These are phyloP conservation scores for Penicillium expansum DNA, from an alignment of 2,329 filamentous ascomycete genomes.

Conservation along the genomic window DNA sequence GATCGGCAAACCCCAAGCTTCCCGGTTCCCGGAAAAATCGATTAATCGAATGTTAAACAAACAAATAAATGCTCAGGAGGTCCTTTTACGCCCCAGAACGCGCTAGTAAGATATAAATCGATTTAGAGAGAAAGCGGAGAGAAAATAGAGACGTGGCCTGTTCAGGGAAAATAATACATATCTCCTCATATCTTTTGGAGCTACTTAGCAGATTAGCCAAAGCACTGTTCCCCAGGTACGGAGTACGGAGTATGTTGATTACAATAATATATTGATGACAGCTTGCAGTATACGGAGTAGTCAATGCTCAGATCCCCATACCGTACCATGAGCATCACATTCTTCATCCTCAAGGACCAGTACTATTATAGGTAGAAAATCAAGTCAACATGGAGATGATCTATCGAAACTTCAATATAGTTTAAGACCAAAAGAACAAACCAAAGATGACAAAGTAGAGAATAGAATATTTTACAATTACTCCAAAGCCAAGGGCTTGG, in stretches of 20 bases:
- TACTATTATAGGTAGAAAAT: background rate
- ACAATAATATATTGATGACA: background rate
- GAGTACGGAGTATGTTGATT: background rate
- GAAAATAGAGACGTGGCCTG: conserved; percentile 28
- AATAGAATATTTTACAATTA: background rate
- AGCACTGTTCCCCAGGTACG: background rate
- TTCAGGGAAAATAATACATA: conserved; percentile 8
- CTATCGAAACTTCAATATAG: background rate
- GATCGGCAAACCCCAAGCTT: conserved; percentile 16
- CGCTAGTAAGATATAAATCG: conserved; percentile 13
- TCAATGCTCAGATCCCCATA: background rate
- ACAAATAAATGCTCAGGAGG: background rate
- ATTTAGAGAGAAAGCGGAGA: background rate
- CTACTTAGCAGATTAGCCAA: background rate
- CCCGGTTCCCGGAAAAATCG: background rate
- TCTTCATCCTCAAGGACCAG: background rate
- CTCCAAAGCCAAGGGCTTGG: conserved; percentile 2
- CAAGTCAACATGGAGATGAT: background rate
- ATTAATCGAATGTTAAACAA: background rate
- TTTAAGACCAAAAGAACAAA: background rate
- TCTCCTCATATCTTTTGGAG: background rate
- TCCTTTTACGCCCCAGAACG: conserved; percentile 2
- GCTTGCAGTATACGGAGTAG: background rate
- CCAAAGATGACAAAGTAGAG: background rate
- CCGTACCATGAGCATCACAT: background rate